Base-by-base conservation (phyloP, 2,329 filamentous ascomycete species). In the Davidsoniella virescens region DNA sequence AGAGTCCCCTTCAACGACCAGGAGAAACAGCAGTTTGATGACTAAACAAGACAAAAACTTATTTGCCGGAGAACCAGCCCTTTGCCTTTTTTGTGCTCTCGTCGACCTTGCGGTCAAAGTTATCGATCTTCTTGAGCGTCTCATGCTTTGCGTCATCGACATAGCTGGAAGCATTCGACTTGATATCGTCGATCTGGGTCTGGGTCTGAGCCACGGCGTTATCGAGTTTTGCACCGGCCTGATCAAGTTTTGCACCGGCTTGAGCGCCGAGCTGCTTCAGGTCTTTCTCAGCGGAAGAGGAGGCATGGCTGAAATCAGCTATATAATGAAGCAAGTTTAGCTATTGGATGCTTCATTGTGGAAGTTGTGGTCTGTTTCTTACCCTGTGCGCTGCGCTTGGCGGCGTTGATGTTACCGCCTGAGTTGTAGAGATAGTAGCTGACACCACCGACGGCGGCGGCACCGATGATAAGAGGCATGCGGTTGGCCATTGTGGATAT, bases 341-440 rank as follows among this genome's bases (percentile, higher is more conserved):
- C 29, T 37, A 17, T 41, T 20, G 38, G 38, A 14, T 16, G 38
- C 8, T 41, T 4, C 38, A 2, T 41, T 41, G 29, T 12, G 10
- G 29, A 12, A 33, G 12, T 12, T 4, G 8, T 33, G 29, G 12
- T 33, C 9, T 55, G 20, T 23, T 23, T 23, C 79, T 43, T 69
- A 94, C 90, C 76, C 70, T 94, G 84, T 57, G 84, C 75, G 65
- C 46, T 59, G 42, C 23, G 54, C 17, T 50, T 52, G n/a, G 88
- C 90, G 46, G 75, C 78, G 65, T 83, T 85, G 47, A 86, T 73
- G 64, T 79, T 76, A 52, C 90, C 88, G 54, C 90, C 90, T 14
- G 88, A 83, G 47, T 68, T 73, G 72, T 94, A 98, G 55, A 96
- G 75, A 71, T 96, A 96, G 73, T 94, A 96, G 41, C 84, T 87